These are phyloP conservation scores for Coprinopsis sp. DNA, from an alignment of 768 basidiomycete species.

Conservation along the genomic window DNA sequence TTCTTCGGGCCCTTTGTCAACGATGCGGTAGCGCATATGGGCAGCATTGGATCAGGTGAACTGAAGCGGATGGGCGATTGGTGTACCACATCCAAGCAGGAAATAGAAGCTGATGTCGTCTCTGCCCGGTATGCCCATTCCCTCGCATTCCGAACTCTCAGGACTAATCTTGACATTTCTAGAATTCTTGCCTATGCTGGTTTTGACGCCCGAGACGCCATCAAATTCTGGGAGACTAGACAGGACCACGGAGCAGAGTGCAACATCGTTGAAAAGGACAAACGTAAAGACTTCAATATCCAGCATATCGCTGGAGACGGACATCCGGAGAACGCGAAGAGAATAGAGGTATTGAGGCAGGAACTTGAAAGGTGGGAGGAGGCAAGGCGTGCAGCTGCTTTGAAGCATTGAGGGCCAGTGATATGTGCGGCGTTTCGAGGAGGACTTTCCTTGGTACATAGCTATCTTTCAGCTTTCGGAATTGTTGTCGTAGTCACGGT, in stretches of 20 bases:
- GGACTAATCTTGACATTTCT: slow-evolving; percentile 5
- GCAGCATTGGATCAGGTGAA: slow-evolving; percentile 73
- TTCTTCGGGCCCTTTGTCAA: slow-evolving; percentile 93
- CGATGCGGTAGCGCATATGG: slow-evolving; percentile 82
- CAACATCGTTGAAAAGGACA: slow-evolving; percentile 22
- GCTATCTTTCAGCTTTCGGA: no score
- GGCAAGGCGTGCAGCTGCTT: slow-evolving; percentile 34
- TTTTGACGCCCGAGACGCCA: slow-evolving; percentile 79
- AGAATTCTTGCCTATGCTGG: slow-evolving; percentile 92
- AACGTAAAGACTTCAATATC: slow-evolving; percentile 4
- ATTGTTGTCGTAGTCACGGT: no score
- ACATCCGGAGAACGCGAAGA: slow-evolving; percentile 67
- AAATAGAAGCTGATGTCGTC: slow-evolving; percentile 90
- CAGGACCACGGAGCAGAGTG: slow-evolving; percentile 43
- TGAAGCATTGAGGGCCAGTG: no score
- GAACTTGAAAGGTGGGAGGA: slow-evolving; percentile 73
- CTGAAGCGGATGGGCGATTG: slow-evolving; percentile 65
- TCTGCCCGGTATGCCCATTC: slow-evolving; percentile 60
- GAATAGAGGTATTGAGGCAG: slow-evolving; percentile 53
- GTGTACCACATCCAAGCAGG: slow-evolving; percentile 79
- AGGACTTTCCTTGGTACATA: no score
- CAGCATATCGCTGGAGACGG: slow-evolving; percentile 44
- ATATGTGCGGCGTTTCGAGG: no score
- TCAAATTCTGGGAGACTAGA: slow-evolving; percentile 78
- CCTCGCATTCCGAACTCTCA: not conserved